These are phyloP conservation scores for Limtongia smithiae DNA, from an alignment of 805 yeast genomes.

Conservation along the genomic window DNA sequence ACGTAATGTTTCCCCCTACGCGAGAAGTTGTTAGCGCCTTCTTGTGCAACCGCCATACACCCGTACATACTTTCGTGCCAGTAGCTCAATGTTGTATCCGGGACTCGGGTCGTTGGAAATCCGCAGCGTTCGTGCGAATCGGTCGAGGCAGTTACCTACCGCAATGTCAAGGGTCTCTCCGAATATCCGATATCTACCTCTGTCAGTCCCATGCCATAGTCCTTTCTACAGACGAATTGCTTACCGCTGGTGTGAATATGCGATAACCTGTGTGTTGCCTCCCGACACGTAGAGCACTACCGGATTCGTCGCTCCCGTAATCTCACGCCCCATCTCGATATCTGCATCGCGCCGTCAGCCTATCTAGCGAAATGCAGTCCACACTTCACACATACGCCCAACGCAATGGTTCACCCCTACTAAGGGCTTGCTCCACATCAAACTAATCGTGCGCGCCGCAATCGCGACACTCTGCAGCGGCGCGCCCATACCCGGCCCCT, in stretches of 20 bases:
- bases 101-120: slow-evolving; percentile 95
- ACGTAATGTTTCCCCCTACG: slow-evolving; percentile 49
- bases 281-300: slow-evolving; percentile 97
- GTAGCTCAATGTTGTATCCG: slow-evolving; percentile 92
- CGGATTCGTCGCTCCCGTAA: slow-evolving; percentile 96
- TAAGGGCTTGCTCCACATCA: slow-evolving; percentile 77
- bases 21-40: not conserved
- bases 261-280: slow-evolving; percentile 97
- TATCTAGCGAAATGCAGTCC: not conserved
- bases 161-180: slow-evolving; percentile 99
- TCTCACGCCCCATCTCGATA: slow-evolving; percentile 98
- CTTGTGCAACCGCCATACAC: slow-evolving; percentile 33
- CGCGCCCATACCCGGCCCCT: slow-evolving; percentile 99
- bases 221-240: not conserved
- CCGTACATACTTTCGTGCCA: slow-evolving; percentile 63
- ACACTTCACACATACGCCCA: slow-evolving; percentile 51
- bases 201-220: not conserved
- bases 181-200: slow-evolving; percentile 72
- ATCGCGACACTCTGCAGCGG: slow-evolving; percentile 90
- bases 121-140: slow-evolving; percentile 87
- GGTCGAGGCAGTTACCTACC: slow-evolving; percentile 91
- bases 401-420: slow-evolving; percentile 97
- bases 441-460: slow-evolving; percentile 81
- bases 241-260: slow-evolving; percentile 78
- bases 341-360: slow-evolving; percentile 36